phyloP scores from a whole-genome alignment of 202 grass and related monocot genomes.

The Elaeis oleifera region DNA sequence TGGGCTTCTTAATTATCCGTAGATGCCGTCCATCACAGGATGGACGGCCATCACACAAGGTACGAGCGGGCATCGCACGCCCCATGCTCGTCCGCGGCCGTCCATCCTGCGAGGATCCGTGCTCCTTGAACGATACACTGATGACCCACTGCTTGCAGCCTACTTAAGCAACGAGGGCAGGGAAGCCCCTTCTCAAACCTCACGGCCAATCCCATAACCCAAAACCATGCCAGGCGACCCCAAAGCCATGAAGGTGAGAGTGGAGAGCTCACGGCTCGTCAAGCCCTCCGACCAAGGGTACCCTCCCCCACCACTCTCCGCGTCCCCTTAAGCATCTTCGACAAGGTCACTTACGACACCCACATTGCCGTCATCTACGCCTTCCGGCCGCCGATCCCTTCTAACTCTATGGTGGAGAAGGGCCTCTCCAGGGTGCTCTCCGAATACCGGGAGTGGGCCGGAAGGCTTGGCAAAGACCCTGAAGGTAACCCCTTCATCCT shows the following conservation, averaged over 20 bases:
- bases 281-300: conserved; percentile 25
- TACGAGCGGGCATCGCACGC: too few relatives aligned
- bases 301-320: neutral
- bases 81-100: too few relatives aligned
- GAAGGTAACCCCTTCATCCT: conserved; percentile 27
- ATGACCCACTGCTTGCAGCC: too few relatives aligned
- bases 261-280: conserved; percentile 43
- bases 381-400: conserved; percentile 48
- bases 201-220: too few relatives aligned
- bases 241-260: conserved; percentile 37
- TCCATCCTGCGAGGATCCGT: too few relatives aligned
- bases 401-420: conserved; percentile 31
- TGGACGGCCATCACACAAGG: too few relatives aligned
- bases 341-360: conserved; percentile 43
- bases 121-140: too few relatives aligned
- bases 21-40: too few relatives aligned
- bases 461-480: conserved; percentile 20
- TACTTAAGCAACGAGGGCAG: too few relatives aligned
- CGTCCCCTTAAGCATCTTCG: conserved; percentile 45
- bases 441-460: conserved; percentile 49
- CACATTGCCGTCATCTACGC: conserved; percentile 57
- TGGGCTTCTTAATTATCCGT: too few relatives aligned
- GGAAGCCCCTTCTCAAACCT: too few relatives aligned
- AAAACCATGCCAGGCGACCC: too few relatives aligned
- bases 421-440: conserved; percentile 40